Evolutionary conservation across 345 rosid genomes (phyloP).

Genomic region (Arabidopsis thaliana): TAIR10.1 NC_003071.7:566501-567000

Average conservation of each 20-base stretch:
- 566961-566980: no score
- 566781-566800: no score
- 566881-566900: no score
- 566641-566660: not conserved
- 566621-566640: not conserved
- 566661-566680: not conserved
- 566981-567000: no score
- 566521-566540: not conserved
- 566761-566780: no score
- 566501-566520: not conserved
- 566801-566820: no score
- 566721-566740: conserved; percentile 54
- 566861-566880: no score
- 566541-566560: conserved; percentile 63
- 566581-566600: conserved; percentile 56
- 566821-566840: no score
- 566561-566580: conserved; percentile 61
- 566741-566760: conserved; percentile 60
- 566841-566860: no score
- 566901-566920: no score
- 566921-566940: no score
- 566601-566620: not conserved
- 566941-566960: no score
- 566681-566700: conserved; percentile 48
- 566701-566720: conserved; percentile 60